Conservation (phyloP, 768 basidiomycete genomes). For the Trametes sanguinea region DNA sequence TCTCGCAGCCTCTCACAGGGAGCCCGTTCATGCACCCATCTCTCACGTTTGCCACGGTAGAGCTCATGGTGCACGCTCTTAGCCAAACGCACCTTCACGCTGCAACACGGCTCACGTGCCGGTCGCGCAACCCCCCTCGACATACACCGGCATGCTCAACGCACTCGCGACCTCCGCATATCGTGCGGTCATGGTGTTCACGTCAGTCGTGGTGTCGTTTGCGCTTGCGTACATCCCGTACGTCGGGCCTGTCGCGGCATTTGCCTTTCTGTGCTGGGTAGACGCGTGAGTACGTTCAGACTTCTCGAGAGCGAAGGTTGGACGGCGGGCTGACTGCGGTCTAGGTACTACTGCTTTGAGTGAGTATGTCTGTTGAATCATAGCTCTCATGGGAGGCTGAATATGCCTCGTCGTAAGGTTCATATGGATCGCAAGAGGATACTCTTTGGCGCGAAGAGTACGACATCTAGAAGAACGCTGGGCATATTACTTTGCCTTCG, state of each 20-base stretch:
- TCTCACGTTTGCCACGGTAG: slow-evolving; percentile 41
- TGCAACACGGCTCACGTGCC: slow-evolving; percentile 72
- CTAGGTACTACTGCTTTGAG: slow-evolving; percentile 91
- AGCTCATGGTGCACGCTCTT: slow-evolving; percentile 76
- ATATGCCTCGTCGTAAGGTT: slow-evolving; percentile 46
- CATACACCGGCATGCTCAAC: slow-evolving; percentile 71
- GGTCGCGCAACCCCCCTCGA: slow-evolving; percentile 50
- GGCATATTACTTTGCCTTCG: slow-evolving; percentile 87
- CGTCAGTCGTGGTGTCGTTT: slow-evolving; percentile 70
- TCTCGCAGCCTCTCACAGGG: neutral
- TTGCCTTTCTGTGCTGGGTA: slow-evolving; percentile 82
- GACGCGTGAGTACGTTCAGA: slow-evolving; percentile 65
- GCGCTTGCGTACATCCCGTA: slow-evolving; percentile 63
- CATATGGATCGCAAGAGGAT: slow-evolving; percentile 74
- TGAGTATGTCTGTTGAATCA: slow-evolving; percentile 36
- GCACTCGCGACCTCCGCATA: slow-evolving; percentile 81
- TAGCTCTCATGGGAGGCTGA: too few relatives aligned
- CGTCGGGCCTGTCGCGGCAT: slow-evolving; percentile 59
- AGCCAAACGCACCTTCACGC: slow-evolving; percentile 69
- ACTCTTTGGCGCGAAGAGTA: slow-evolving; percentile 68
- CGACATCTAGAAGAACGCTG: slow-evolving; percentile 84
- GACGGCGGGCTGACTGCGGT: neutral
- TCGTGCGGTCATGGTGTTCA: slow-evolving; percentile 77
- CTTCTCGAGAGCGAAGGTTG: neutral
- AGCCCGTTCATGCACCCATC: slow-evolving; percentile 5